These are phyloP conservation scores for Cyclocybe cylindracea DNA, from an alignment of 768 basidiomycete genomes.

Conservation along the genomic window DNA sequence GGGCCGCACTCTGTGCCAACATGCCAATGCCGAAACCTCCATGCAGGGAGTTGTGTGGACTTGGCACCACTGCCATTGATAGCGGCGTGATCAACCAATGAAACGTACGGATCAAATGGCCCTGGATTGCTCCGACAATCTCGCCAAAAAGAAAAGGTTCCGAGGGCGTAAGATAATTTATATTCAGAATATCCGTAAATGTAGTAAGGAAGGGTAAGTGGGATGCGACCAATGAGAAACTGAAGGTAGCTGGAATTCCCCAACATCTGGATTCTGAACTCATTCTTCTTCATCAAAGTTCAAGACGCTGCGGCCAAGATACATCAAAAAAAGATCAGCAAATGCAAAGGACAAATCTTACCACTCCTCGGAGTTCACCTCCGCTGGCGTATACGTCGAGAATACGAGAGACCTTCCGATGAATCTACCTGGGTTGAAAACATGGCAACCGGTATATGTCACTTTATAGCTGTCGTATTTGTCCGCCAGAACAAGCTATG, in stretches of 20 bases:
- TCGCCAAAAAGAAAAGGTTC: not conserved
- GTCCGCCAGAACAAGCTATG: slow-evolving; percentile 88
- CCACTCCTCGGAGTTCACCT: slow-evolving; percentile 86
- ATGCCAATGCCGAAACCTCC: too few relatives aligned
- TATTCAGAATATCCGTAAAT: too few relatives aligned
- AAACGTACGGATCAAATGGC: not conserved
- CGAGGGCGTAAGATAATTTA: too few relatives aligned
- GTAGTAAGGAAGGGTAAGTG: too few relatives aligned
- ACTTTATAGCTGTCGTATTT: slow-evolving; percentile 95
- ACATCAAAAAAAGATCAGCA: not conserved
- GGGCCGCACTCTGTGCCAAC: too few relatives aligned
- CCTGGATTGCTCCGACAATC: not conserved
- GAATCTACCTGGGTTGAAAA: slow-evolving; percentile 97
- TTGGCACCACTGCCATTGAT: too few relatives aligned
- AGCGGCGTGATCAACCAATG: not conserved
- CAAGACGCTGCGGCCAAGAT: slow-evolving; percentile 10
- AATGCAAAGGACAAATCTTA: slow-evolving; percentile 26
- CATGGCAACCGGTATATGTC: slow-evolving; percentile 97
- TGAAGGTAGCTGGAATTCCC: too few relatives aligned
- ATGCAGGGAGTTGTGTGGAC: too few relatives aligned
- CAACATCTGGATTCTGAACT: not conserved
- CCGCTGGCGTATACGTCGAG: slow-evolving; percentile 88
- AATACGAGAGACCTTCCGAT: slow-evolving; percentile 81
- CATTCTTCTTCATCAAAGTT: slow-evolving; percentile 13
- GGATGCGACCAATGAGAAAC: too few relatives aligned